phyloP scores from a whole-genome alignment of 208 protist species.

The Trypanosoma cruzi region DNA sequence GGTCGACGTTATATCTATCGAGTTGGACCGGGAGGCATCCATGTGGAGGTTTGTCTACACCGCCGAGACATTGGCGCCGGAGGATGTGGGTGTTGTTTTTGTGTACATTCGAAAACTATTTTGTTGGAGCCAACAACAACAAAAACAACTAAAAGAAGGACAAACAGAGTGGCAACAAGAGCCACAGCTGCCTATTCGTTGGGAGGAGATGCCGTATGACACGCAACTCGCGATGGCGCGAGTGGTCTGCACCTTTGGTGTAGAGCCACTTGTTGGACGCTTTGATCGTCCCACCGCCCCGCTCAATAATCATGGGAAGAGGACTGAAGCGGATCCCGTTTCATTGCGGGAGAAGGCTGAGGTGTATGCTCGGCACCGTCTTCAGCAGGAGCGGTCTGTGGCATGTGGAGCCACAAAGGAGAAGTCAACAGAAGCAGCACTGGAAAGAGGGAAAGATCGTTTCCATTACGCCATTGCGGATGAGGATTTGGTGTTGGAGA shows the following conservation, averaged over 20 bases:
- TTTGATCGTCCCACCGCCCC: slow-evolving; percentile 17
- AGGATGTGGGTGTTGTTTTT: slow-evolving; percentile 74
- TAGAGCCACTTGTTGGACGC: slow-evolving; percentile 35
- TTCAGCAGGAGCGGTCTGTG: background rate
- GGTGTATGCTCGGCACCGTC: slow-evolving; percentile 15
- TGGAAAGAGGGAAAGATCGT: background rate
- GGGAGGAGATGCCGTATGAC: slow-evolving; percentile 74
- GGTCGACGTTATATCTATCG: slow-evolving; percentile 4
- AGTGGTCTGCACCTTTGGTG: slow-evolving; percentile 65
- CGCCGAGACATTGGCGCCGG: slow-evolving; percentile 53
- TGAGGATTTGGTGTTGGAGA: slow-evolving; percentile 28
- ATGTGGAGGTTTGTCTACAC: slow-evolving; percentile 32
- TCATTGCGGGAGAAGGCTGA: slow-evolving; percentile 42
- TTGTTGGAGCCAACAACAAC: slow-evolving; percentile 14
- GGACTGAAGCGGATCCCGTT: slow-evolving; percentile 12
- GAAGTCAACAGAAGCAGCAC: background rate
- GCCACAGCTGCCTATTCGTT: slow-evolving; percentile 58
- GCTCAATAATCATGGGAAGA: slow-evolving; percentile 12
- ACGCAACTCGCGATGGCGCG: slow-evolving; percentile 56
- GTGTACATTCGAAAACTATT: slow-evolving; percentile 63
- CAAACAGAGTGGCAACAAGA: too few relatives aligned
- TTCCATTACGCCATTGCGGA: slow-evolving; percentile 16
- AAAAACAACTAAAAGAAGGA: background rate
- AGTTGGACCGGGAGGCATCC: background rate
- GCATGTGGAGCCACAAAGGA: too few relatives aligned